Base-by-base conservation (phyloP, 23 red algal genomes). In the Pyropia haitanensis region DNA sequence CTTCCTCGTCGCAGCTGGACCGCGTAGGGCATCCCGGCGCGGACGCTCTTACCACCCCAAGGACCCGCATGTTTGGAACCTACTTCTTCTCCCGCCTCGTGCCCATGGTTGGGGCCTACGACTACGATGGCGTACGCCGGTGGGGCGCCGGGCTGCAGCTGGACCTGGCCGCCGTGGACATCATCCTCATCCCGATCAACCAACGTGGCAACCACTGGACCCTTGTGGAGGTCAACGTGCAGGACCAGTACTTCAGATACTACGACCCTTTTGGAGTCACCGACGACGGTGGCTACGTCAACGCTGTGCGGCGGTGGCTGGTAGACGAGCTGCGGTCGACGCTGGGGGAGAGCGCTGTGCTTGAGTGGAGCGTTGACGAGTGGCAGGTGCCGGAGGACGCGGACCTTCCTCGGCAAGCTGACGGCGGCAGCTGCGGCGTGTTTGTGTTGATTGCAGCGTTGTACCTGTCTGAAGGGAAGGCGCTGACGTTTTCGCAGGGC, bases 121-220 rank as follows among this genome's bases (percentile, higher is more conserved):
- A 75, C 18, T 80, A 81, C 49, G 19, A 20, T n/a, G 61, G 51
- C 19, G 86, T 90, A 5, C 71, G 39, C 19, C n/a, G n/a, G n/a
- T n/a, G n/a, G n/a, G n/a, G n/a, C n/a, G n/a, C n/a, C n/a, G n/a
- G n/a, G n/a, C n/a, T 27, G 86, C 20, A 81, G 86, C 19, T 67
- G 1, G 49, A 34, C 25, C 33, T 90, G 10, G 26, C 20, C 19
- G 67, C 27, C 21, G 63, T 80, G n/a, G 66, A 72, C 39, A 55
- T 81, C 39, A 72, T 90, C 28, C 19, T 90, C 2, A 24, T 90
- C 27, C 86, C 86, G 51, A 67, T 90, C n/a, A 90, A 90, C 58
- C 29, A 81, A 30, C 62, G 56, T 21, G 74, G 81, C 10, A 60
- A 75, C 56, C 86, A 90, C 33, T 90, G 86, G 86, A 69, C 81